Base-by-base conservation (phyloP, 2,329 filamentous ascomycete species). In the Neonectria punicea region DNA sequence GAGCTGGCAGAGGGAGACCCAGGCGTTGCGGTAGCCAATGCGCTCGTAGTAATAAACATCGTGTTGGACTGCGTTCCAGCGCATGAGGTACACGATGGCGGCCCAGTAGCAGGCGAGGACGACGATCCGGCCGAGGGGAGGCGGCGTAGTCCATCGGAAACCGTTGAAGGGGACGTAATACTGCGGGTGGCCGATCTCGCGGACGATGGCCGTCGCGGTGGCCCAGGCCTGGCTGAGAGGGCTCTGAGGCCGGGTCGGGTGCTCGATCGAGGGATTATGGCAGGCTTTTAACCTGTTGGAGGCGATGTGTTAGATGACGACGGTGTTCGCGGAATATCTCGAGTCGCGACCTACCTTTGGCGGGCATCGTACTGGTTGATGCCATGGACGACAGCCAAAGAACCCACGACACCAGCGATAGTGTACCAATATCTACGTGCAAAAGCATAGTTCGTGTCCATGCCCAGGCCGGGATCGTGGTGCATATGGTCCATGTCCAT, bases 11-110 rank as follows among this genome's bases (percentile, higher is more conserved):
- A 90, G 80, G 10, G 87, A 85, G 28, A 91, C 83, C 89, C 90
- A 92, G 18, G 88, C 90, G 68, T 89, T 90, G 61, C 90, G 87
- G 75, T 88, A 92, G 6, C 87, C 90, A 61, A 91, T 86, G 65
- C 88, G 87, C 75, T 92, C 89, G 81, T 83, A 89, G 74, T 84
- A 89, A 69, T 85, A 85, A 46, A 80, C 82, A 67, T 90, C 88
- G 28, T 84, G 72, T 49, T 83, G 69, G 49, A 88, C 76, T 53
- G 83, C 84, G 22, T 80, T 78, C 66, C 81, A 80, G 3, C 80
- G 79, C 83, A 88, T 87, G 81, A 89, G 86, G 75, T 85, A 87
- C 61, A 86, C 79, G 53, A 90, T 79, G 64, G 89, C 79, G 43
- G 84, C 82, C 86, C 87, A 90, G 77, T 90, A 90, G 65, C 79